Base-by-base conservation (phyloP, 352 stramenopile species). In the Phytophthora ohioensis region DNA sequence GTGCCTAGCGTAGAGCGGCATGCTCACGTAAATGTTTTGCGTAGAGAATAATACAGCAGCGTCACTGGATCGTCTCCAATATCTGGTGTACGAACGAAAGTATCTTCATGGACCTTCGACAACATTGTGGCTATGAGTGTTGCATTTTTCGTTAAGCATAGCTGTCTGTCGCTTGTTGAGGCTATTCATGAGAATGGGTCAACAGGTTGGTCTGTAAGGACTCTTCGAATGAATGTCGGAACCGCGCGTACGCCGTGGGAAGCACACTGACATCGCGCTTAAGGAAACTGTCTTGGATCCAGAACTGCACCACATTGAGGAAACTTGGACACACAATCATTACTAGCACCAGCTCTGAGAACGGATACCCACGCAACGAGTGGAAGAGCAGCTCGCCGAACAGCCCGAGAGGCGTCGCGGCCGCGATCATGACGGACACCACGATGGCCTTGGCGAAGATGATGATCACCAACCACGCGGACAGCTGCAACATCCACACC, bases 271-370 rank as follows among this genome's bases (percentile, higher is more conserved):
- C 75, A 48, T 93, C 87, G 21, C 84, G 81, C 71, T 94, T 94
- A 43, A 94, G 81, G 59, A 93, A 94, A 53, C 81, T 93, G 64
- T 93, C 85, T 68, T 94, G 87, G 67, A 94, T 92, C 88, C 87
- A 95, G 66, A 95, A 93, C 73, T 95, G 86, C 53, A 92, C 80
- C 30, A 93, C 69, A 69, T 95, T 95, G 52, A 95, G 76, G 67
- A 95, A 93, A 58, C 80, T 92, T n/a, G 86, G 88, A 55, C 85
- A 93, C 42, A 93, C 76, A 53, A 95, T 79, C 86, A 95, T 92
- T 15, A 95, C 86, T 15, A 95, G 66, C 52, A 92, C 32, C 13
- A 95, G 76, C 59, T 95, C 84, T 7, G 81, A 77, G 27, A 93
- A 88, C 46, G 85, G 87, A 63, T 93, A 91, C 13, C 61, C 67